phyloP scores from a whole-genome alignment of 1,284 basidiomycete species.

The Uromyces viciae-fabae region DNA sequence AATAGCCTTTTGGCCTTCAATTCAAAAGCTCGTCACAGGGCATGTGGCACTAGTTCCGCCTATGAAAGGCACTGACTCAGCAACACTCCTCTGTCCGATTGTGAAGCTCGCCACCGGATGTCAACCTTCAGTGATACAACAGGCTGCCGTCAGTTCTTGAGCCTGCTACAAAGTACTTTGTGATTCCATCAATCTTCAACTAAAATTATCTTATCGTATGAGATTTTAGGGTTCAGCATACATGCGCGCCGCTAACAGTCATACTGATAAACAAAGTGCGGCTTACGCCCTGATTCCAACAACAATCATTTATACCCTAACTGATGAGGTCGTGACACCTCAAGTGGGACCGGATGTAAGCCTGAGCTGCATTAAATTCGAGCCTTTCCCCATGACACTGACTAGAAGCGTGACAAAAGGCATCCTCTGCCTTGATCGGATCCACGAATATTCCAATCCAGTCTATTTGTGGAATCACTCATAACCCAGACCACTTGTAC shows the following conservation, averaged over 20 bases:
- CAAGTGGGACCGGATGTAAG: constrained; percentile 21
- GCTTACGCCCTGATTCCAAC: constrained; percentile 42
- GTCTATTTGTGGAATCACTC: not conserved
- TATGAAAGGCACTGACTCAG: constrained; percentile 17
- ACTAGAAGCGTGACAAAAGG: not conserved
- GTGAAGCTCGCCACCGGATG: constrained; percentile 1
- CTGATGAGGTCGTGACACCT: constrained; percentile 47
- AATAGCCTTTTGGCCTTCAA: constrained; percentile 28
- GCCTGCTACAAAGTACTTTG: too few relatives aligned
- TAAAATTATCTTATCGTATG: not conserved
- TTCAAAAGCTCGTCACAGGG: not conserved
- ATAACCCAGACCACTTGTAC: constrained; percentile 23
- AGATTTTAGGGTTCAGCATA: not conserved
- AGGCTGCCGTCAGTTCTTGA: not conserved
- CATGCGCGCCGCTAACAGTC: constrained; percentile 6
- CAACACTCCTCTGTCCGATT: not conserved
- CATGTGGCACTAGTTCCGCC: not conserved
- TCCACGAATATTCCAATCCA: constrained; percentile 19
- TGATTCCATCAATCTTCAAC: not conserved
- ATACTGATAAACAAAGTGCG: constrained; percentile 3
- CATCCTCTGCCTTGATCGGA: constrained; percentile 17
- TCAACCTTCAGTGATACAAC: constrained; percentile 15
- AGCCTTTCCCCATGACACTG: too few relatives aligned
- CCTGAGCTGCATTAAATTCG: not conserved
- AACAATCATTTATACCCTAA: constrained; percentile 43